These are phyloP conservation scores for Tricholoma matsutake DNA, from an alignment of 768 basidiomycete species.

Conservation along the genomic window DNA sequence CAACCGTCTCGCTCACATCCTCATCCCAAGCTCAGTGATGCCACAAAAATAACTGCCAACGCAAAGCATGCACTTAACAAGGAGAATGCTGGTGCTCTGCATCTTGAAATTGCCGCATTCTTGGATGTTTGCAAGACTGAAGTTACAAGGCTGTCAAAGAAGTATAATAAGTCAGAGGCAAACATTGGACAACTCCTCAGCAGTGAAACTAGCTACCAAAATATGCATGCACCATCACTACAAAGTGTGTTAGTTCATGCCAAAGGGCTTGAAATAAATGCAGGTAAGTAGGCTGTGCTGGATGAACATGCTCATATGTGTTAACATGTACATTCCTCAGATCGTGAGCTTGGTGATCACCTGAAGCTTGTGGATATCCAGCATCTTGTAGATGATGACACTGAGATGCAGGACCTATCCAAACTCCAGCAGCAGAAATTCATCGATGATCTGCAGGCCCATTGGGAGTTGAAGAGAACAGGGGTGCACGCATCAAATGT, in stretches of 20 bases:
- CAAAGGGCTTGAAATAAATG: neutral
- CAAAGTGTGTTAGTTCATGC: neutral
- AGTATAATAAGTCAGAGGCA: neutral
- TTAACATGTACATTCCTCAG: neutral
- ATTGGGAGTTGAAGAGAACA: neutral
- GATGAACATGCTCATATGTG: neutral
- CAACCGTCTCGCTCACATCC: neutral
- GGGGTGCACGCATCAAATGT: neutral
- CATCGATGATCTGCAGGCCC: neutral
- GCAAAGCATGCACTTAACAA: neutral
- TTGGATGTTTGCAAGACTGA: neutral
- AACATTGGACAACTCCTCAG: neutral
- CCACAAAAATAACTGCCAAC: neutral
- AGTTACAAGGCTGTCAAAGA: neutral
- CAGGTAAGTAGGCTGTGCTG: neutral
- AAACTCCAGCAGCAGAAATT: neutral
- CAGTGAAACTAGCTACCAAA: constrained; percentile 1
- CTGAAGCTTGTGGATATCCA: neutral
- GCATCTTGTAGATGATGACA: neutral
- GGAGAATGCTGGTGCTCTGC: neutral
- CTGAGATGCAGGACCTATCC: neutral
- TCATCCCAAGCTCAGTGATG: constrained; percentile 1
- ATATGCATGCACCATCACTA: neutral
- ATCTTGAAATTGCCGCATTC: neutral
- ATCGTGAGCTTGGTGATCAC: neutral